Evolutionary conservation across 495 filamentous ascomycete species (phyloP).

Genomic region (Penicillium taxi): DNA sequence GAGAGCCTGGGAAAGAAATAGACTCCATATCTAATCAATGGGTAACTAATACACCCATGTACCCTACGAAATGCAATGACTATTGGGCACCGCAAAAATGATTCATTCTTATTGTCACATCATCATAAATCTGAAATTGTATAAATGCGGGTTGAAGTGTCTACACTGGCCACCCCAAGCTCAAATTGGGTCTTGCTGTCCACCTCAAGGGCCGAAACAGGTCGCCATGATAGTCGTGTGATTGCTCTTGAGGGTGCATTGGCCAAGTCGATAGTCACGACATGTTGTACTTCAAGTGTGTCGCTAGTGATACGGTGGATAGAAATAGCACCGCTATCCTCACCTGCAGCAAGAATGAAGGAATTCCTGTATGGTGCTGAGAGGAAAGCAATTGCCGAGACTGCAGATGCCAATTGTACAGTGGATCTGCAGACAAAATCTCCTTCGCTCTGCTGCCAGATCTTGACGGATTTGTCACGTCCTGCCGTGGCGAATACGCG

Average conservation of each 20-base stretch:
- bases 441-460: conserved; percentile 51
- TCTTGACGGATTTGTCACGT: conserved; percentile 74
- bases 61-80: too few relatives aligned
- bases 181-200: conserved; percentile 31
- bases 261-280: conserved; percentile 32
- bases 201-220: conserved; percentile 20
- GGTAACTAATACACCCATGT: too few relatives aligned
- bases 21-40: too few relatives aligned
- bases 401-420: conserved; percentile 49
- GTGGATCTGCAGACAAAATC: conserved; percentile 43
- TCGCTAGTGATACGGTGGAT: conserved; percentile 34
- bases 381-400: conserved; percentile 72
- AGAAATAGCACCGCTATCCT: conserved; percentile 39
- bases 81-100: too few relatives aligned
- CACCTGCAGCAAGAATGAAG: conserved; percentile 59
- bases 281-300: conserved; percentile 38
- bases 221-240: conserved; percentile 70
- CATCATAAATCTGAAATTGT: conserved; percentile 35
- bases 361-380: conserved; percentile 25
- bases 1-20: too few relatives aligned
- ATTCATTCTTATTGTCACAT: too few relatives aligned
- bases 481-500: conserved; percentile 75
- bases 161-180: conserved; percentile 75
- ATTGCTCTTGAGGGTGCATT: conserved; percentile 63
- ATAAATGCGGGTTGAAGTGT: conserved; percentile 71